Base-by-base conservation (phyloP, 306 rosid genomes). In the Mimosa bimucronata region DNA sequence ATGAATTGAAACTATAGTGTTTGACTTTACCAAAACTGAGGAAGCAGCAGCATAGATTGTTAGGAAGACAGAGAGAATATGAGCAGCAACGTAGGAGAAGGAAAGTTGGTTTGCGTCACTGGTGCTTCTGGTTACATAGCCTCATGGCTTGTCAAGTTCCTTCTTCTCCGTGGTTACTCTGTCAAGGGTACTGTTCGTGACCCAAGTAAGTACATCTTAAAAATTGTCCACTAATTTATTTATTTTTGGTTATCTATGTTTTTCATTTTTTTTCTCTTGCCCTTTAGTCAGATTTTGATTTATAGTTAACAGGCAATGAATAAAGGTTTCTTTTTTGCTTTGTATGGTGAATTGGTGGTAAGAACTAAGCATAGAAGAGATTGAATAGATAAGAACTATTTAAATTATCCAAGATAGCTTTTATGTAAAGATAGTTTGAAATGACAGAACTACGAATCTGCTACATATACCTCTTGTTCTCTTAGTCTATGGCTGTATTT, bases 71-170 rank as follows among this genome's bases (percentile, higher is more conserved):
- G 70, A 15, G 3, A 16, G 42, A 62, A 42, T 29, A 62, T 65
- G 70, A 9, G 13, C 44, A 16, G 25, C 23, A 18, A 34, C 7
- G 45, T 2, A 7, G 44, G 25, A 16, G 40, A 34, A 31, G 70
- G 70, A 31, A 65, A 34, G 42, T 6, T 31, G 23, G 71, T 65
- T 2, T 65, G 71, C 25, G 71, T 65, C 44, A 65, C 44, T 34
- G 71, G 45, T 16, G 71, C 71, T 65, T 31, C 42, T 31, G 71
- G 71, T 25, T 65, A 2, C 11, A 65, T 65, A 16, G 71, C 71
- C 9, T 65, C 71, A 65, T 65, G 71, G 71, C 44, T 65, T 2
- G 26, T 65, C 44, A 16, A 65, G 71, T 31, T 31, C 71, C 71
- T 65, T 18, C 71, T 65, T 34, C 71, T 65, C 19, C 71, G 44